These are phyloP conservation scores for Aspergillus proliferans DNA, from an alignment of 2,329 filamentous ascomycete genomes.

Conservation along the genomic window DNA sequence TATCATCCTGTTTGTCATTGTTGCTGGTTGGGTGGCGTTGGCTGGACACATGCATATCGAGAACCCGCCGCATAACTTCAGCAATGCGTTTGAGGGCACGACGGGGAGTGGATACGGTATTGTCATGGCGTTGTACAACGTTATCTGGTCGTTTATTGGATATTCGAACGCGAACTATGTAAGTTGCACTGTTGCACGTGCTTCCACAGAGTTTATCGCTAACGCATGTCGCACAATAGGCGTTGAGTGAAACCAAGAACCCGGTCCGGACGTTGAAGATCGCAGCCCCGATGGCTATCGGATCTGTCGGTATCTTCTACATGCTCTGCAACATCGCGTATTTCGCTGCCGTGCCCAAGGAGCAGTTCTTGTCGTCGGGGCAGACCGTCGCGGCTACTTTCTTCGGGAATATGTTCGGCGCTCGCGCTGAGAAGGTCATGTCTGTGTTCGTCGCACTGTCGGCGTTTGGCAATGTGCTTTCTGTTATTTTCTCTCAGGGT, in stretches of 20 bases:
- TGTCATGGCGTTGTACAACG: slow-evolving; percentile 56
- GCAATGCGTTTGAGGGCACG: slow-evolving; percentile 34
- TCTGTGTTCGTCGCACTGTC: slow-evolving; percentile 57
- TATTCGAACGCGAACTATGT: slow-evolving; percentile 60
- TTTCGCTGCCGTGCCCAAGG: slow-evolving; percentile 53
- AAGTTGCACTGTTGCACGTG: slow-evolving; percentile 13
- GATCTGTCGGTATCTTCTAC: slow-evolving; percentile 51
- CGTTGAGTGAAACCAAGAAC: slow-evolving; percentile 51
- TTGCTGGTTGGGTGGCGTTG: slow-evolving; percentile 37
- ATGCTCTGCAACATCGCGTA: slow-evolving; percentile 55
- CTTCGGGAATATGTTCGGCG: slow-evolving; percentile 56
- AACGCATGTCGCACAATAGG: slow-evolving; percentile 17
- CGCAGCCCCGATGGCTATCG: slow-evolving; percentile 50
- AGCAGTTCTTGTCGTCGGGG: slow-evolving; percentile 50
- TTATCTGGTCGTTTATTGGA: slow-evolving; percentile 57
- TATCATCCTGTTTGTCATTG: slow-evolving; percentile 43
- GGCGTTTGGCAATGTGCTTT: slow-evolving; percentile 57
- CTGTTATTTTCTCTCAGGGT: slow-evolving; percentile 47
- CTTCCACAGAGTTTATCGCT: slow-evolving; percentile 8
- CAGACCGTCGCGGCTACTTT: slow-evolving; percentile 52
- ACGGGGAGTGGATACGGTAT: slow-evolving; percentile 40
- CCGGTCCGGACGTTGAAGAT: slow-evolving; percentile 54
- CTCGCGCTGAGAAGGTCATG: slow-evolving; percentile 49
- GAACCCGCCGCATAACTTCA: slow-evolving; percentile 30
- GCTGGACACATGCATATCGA: slow-evolving; percentile 33